Evolutionary conservation across 2,329 filamentous ascomycete genomes (phyloP).

Genomic region (Gaeumannomyces sp.): DNA sequence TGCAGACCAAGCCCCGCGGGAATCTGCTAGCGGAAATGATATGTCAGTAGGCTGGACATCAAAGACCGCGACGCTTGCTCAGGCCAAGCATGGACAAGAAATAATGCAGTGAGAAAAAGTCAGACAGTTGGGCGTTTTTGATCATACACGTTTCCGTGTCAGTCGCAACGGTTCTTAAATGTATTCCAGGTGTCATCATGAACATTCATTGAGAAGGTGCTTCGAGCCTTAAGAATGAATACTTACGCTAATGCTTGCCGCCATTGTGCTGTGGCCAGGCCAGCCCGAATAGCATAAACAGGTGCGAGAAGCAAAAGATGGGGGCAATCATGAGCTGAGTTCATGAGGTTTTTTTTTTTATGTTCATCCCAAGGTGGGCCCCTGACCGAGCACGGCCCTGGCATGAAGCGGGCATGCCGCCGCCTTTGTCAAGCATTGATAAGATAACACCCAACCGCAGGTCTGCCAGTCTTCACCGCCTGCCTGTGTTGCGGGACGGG

Average conservation of each 20-base stretch:
- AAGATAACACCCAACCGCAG: not conserved
- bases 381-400: not conserved
- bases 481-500: not conserved
- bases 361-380: not conserved
- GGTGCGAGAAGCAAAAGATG: not conserved
- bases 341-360: not conserved
- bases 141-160: slow-evolving; percentile 47
- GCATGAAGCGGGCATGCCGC: not conserved
- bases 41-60: not conserved
- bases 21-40: not conserved
- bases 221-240: not conserved
- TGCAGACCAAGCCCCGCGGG: slow-evolving; percentile 27
- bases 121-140: slow-evolving; percentile 42
- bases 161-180: slow-evolving; percentile 53
- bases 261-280: not conserved
- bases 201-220: not conserved
- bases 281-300: not conserved
- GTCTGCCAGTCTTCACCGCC: slow-evolving; percentile 3
- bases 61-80: not conserved
- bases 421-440: not conserved
- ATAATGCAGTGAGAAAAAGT: slow-evolving; percentile 7
- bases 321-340: not conserved
- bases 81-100: not conserved
- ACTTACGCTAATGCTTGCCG: not conserved
- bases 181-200: slow-evolving; percentile 46